These are phyloP conservation scores for Phaeosphaeria sp. DNA, from an alignment of 2,329 filamentous ascomycete species.

Conservation along the genomic window DNA sequence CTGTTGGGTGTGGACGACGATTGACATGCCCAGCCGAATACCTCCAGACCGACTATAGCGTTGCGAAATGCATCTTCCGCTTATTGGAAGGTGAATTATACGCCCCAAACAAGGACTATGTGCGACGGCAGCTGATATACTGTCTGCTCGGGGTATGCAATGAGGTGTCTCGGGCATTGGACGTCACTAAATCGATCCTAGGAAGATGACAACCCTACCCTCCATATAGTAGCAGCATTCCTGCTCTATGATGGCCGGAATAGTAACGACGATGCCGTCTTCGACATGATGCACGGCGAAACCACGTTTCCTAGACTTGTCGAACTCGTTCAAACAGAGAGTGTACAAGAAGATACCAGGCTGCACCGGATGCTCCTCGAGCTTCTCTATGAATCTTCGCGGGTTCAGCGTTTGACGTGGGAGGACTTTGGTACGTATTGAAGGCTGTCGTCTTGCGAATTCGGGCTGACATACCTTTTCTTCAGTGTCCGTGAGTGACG, in stretches of 20 bases:
- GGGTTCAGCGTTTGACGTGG: slow-evolving; percentile 80
- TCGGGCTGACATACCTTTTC: slow-evolving; percentile 14
- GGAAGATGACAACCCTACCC: slow-evolving; percentile 81
- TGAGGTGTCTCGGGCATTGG: not conserved
- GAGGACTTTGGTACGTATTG: slow-evolving; percentile 74
- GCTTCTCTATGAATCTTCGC: slow-evolving; percentile 93
- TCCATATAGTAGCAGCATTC: slow-evolving; percentile 83
- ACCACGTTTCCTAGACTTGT: slow-evolving; percentile 83
- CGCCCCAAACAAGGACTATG: slow-evolving; percentile 76
- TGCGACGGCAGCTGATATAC: slow-evolving; percentile 90
- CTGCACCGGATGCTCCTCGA: slow-evolving; percentile 85
- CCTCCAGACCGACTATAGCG: slow-evolving; percentile 76
- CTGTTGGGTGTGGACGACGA: not conserved
- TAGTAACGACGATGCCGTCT: slow-evolving; percentile 76
- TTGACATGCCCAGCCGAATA: slow-evolving; percentile 65
- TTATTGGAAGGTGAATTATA: slow-evolving; percentile 81
- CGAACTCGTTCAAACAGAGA: slow-evolving; percentile 75
- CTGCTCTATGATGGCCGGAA: slow-evolving; percentile 84
- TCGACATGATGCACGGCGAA: slow-evolving; percentile 86
- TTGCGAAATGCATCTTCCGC: slow-evolving; percentile 79
- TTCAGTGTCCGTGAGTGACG: slow-evolving; percentile 69
- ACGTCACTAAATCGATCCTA: slow-evolving; percentile 51
- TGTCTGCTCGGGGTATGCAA: slow-evolving; percentile 72
- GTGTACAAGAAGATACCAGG: slow-evolving; percentile 67
- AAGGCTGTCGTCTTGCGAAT: not conserved